Evolutionary conservation across 495 filamentous ascomycete genomes (phyloP).

Genomic region (Daldinia vernicosa): DNA sequence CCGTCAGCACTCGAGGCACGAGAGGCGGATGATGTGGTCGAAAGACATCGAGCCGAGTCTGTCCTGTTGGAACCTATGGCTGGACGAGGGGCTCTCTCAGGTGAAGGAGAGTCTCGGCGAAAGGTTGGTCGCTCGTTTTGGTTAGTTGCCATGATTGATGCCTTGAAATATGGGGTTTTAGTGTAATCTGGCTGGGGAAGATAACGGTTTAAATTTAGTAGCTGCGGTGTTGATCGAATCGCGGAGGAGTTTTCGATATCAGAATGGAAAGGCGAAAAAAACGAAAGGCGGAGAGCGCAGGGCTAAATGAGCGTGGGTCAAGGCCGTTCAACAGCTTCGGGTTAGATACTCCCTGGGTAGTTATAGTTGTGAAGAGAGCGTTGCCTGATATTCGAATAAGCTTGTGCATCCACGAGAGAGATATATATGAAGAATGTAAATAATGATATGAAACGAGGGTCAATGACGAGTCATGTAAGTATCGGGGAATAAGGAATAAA

Average conservation of each 20-base stretch:
- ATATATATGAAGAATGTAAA: conserved; percentile 28
- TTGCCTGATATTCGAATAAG: conserved; percentile 7
- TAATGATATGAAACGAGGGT: conserved; percentile 30
- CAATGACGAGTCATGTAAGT: conserved; percentile 31
- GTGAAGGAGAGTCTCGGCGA: conserved; percentile 66
- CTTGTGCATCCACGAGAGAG: conserved; percentile 3
- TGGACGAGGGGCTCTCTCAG: conserved; percentile 71
- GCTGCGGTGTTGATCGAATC: conserved; percentile 11
- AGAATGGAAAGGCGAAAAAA: conserved; percentile 12
- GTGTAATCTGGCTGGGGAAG: background rate
- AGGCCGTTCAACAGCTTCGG: conserved; percentile 42
- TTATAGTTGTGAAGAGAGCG: conserved; percentile 27
- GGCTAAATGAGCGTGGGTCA: conserved; percentile 16
- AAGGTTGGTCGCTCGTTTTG: conserved; percentile 48
- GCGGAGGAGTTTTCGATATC: conserved; percentile 13
- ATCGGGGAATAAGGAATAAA: conserved; percentile 36
- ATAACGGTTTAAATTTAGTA: conserved; percentile 4
- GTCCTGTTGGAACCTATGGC: conserved; percentile 69
- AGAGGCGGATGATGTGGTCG: conserved; percentile 75
- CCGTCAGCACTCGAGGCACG: conserved; percentile 63
- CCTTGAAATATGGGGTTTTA: background rate
- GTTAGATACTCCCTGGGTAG: conserved; percentile 3
- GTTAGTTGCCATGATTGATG: conserved; percentile 48
- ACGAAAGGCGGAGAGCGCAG: conserved; percentile 15
- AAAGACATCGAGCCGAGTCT: conserved; percentile 75